Base-by-base conservation (phyloP, 208 protist species). In the Acanthamoeba rhysodes region DNA sequence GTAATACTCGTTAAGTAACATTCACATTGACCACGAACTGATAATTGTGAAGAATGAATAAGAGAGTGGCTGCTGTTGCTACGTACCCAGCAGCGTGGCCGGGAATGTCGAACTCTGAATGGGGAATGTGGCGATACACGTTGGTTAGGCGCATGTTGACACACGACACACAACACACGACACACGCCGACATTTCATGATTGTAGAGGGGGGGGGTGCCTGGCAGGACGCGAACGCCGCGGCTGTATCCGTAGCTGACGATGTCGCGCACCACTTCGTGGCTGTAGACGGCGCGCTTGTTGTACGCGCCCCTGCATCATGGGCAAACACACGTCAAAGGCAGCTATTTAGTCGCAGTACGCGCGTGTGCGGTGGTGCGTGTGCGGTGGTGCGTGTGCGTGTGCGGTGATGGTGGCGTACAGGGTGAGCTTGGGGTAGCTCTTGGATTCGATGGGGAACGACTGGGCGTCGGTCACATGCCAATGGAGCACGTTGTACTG, bases 401-500 rank as follows among this genome's bases (percentile, higher is more conserved):
- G 66, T 22, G 9, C 6, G 66, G 8, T 6, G 66, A 22, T 6
- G 22, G 29, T 22, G 29, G 66, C 66, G 29, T 45, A 84, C 74
- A 84, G 10, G 12, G 74, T 84, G 74, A 72, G 66, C 66, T 34
- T 27, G 29, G 66, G 66, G 66, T 72, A 72, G 20, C 10, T 72
- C 66, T 72, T 72, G 66, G 74, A 55, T 24, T 84, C 74, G 14
- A 84, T 41, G 22, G 74, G 74, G 74, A 84, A 84, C 22, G 37
- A 55, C 22, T 84, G 22, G 6, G 74, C 74, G 74, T 84, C 74
- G 74, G 24, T 84, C 22, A 84, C 41, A 24, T 84, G 74, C 74
- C 74, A 84, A 22, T 84, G 74, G 9, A 84, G 74, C 74, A 84
- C 74, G 41, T 84, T 84, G 22, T 37, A 55, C 74, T 84, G 22